Evolutionary conservation across 305 asterid species (phyloP), one percentile per base, ranked within the genome.

Genomic region (Plantago lanceolata): DNA sequence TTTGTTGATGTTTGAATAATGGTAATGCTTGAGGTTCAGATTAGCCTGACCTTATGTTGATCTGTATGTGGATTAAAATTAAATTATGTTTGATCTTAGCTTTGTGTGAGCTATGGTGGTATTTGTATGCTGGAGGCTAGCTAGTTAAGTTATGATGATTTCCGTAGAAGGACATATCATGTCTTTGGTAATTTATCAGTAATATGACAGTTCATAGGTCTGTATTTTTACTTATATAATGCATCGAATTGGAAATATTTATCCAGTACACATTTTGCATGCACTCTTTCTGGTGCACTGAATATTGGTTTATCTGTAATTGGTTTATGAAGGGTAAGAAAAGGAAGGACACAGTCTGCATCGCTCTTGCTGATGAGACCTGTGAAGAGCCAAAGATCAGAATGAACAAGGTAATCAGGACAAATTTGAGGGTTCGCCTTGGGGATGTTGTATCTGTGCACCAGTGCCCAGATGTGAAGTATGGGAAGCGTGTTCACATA

Each of bases 381-480:
- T 85, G 92, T 24, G 96, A 88, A 12, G 96, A 84, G 73, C 85
- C 96, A 0, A 88, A 84, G 75, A 81, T 88, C 67, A 77, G 94
- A 84, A 85, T 88, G 94, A 85, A 88, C 75, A 85, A 88, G 77
- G 90, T 84, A 40, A 88, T 88, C 33, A 75, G 96, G 66, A 28
- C 80, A 16, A 85, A 88, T 63, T 70, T 88, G 80, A 82, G 90
- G 75, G 88, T 85, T 72, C 81, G 94, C n/a, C 88, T 88, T 61
- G 94, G 85, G 31, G 96, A 88, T 73, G 94, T 88, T 69, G 92
- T 84, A 48, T 85, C 94, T 54, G 85, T 88, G 57, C 94, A 88
- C 74, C 96, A 85, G 76, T 85, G 94, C 73, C 92, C 91, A 6
- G 92, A 85, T 69, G 94, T 88, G 52, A 88, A 85, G 74, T 85